Evolutionary conservation across 306 rosid species (phyloP), one percentile per base, ranked within the genome.

Genomic region (Vachellia pachyceras): DNA sequence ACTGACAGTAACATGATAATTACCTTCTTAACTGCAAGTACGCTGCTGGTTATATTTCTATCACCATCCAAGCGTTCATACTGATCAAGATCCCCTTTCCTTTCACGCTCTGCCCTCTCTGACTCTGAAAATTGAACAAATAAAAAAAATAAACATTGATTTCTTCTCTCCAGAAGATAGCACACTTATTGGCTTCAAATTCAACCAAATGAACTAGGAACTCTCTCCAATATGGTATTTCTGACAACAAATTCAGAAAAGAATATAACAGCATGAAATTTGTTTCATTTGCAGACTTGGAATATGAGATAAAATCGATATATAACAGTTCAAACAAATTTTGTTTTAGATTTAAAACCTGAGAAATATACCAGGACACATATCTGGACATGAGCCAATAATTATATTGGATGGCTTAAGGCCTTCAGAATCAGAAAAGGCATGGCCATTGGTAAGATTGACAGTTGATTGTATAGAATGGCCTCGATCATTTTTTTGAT

Each of bases 71-170:
- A 80, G 58, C 98, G 94, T 78, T 95, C 99, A 87, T 89, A 91
- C 46, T 70, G 93, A 79, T 95, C 99, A 73, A 95, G 99, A 86
- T 95, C 99, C 73, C 99, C 99, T 88, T 95, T 95, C 80, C 99
- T 89, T 85, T 95, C 99, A 69, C 99, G 94, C 77, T 91, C 97
- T 20, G 81, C 93, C 87, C 99, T 95, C 78, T 95, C 99, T 14
- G 97, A 87, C 84, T 90, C 99, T 93, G 89, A 83, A 85, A 80
- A 46, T 83, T 47, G 79, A 83, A 84, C n/a, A 65, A 76, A 42
- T 17, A 7, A 42, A 57, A 57, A 75, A 60, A 75, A 79, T 25
- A 52, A 82, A 57, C 20, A 63, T 69, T 83, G 65, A 35, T 25
- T 64, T 77, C 72, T 33, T 44, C 66, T 81, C 46, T 57, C 23